Base-by-base conservation (phyloP, 2,329 filamentous ascomycete genomes). In the Xylaria sp. region DNA sequence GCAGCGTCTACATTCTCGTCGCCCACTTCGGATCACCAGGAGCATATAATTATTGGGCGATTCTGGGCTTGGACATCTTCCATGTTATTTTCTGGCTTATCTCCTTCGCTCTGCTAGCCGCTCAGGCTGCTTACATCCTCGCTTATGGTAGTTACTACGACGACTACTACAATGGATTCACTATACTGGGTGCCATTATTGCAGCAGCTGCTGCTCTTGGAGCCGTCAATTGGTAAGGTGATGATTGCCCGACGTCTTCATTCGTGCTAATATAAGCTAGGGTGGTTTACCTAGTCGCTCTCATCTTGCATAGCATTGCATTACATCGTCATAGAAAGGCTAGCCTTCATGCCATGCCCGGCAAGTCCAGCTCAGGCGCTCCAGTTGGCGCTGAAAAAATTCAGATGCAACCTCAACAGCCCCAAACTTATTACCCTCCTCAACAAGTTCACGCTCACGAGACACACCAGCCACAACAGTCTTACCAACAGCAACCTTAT, bases 1-100 rank as follows among this genome's bases (percentile, higher is more conserved):
- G 80, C 42, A 80, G 79, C 57, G 77, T 83, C 68, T 89, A 87
- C 78, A 78, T 82, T 59, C 74, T 87, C 11, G 77, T 83, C 17
- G 81, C 83, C n/a, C 78, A 81, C 49, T 80, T 78, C 44, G 79
- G 78, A 26, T 74, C 78, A 0, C 79, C 81, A n/a, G 75, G 76
- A 2, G 72, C 80, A 23, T 87, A 84, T 77, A 88, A 88, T 76
- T 85, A 85, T 77, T 87, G 85, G 82, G 83, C 84, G 31, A 79
- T 85, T 7, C 76, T 88, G 3, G 79, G 79, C 26, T 78, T 88
- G 44, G 86, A 89, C 70, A 81, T 85, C 23, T 81, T 85, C 65
- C 81, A 85, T 36, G 74, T 85, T 62, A 67, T 89, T 64, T 84
- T 88, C 76, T 89, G 86, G 87, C 77, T 86, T 42, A 72, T 78